Conservation (phyloP, 202 grass and related monocot genomes). For the Schoenoplectus triqueter region DNA sequence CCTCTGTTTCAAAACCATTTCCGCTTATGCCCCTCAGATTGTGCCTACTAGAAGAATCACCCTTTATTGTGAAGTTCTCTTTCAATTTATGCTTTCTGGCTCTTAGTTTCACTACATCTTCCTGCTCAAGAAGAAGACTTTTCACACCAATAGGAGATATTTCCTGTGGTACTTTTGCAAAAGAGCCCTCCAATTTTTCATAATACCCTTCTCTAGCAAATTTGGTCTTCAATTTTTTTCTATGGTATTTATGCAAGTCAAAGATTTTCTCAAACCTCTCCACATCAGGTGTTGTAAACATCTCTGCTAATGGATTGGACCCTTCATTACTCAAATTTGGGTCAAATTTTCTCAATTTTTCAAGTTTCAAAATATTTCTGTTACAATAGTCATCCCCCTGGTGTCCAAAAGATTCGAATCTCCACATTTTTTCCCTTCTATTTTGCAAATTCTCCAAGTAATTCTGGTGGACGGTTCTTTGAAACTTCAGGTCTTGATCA, state of each 20-base stretch:
- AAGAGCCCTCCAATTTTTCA: slow-evolving; percentile 25
- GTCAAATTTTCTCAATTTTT: slow-evolving; percentile 28
- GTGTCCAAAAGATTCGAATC: neutral
- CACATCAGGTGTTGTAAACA: slow-evolving; percentile 77
- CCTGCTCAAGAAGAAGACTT: slow-evolving; percentile 15
- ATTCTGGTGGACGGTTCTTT: neutral
- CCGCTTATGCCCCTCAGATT: slow-evolving; percentile 37
- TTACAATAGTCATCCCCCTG: slow-evolving; percentile 27
- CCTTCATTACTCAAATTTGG: slow-evolving; percentile 19
- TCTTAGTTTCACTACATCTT: slow-evolving; percentile 31
- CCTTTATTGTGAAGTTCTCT: slow-evolving; percentile 41
- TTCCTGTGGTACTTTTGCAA: slow-evolving; percentile 23
- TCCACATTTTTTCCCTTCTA: slow-evolving; percentile 26
- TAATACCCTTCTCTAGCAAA: slow-evolving; percentile 33
- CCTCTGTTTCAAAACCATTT: slow-evolving; percentile 46
- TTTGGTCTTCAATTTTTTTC: slow-evolving; percentile 20
- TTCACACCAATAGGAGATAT: slow-evolving; percentile 6
- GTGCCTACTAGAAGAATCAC: slow-evolving; percentile 41
- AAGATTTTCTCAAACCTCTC: slow-evolving; percentile 49
- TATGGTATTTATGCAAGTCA: slow-evolving; percentile 37
- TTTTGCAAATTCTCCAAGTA: slow-evolving; percentile 30
- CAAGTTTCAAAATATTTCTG: slow-evolving; percentile 28
- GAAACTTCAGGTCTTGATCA: slow-evolving; percentile 16
- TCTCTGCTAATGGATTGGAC: slow-evolving; percentile 71
- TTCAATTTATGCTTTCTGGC: slow-evolving; percentile 36